These are phyloP conservation scores for Kregervanrija pseudodelftensis DNA, from an alignment of 805 yeast genomes.

Conservation along the genomic window DNA sequence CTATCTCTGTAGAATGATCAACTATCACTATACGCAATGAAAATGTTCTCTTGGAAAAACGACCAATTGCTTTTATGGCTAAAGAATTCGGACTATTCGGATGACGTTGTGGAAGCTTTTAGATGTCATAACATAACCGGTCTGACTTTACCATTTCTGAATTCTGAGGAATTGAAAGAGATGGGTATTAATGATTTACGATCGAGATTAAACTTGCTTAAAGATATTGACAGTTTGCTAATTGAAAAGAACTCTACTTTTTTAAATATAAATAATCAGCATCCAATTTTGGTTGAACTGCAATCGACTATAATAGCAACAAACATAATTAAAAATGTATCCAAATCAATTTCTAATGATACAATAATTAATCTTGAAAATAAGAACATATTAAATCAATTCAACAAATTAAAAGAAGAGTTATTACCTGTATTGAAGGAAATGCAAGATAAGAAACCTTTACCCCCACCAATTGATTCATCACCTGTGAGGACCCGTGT, in stretches of 20 bases:
- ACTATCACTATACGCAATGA: slow-evolving; percentile 5
- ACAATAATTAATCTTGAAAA: slow-evolving; percentile 8
- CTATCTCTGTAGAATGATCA: too few species aligned
- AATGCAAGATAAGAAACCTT: slow-evolving; percentile 58
- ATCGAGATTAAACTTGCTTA: slow-evolving; percentile 53
- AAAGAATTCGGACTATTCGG: slow-evolving; percentile 17
- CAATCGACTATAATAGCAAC: slow-evolving; percentile 21
- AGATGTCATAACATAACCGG: slow-evolving; percentile 64
- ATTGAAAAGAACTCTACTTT: slow-evolving; percentile 22
- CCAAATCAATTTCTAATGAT: slow-evolving; percentile 19
- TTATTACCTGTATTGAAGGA: slow-evolving; percentile 55
- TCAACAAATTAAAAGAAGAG: slow-evolving; percentile 53
- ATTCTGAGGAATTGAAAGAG: slow-evolving; percentile 65
- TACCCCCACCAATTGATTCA: slow-evolving; percentile 48
- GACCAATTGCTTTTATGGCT: slow-evolving; percentile 27
- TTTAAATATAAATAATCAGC: slow-evolving; percentile 12
- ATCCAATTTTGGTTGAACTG: slow-evolving; percentile 21
- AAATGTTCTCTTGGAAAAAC: slow-evolving; percentile 23
- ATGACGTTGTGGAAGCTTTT: slow-evolving; percentile 29
- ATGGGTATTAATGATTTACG: slow-evolving; percentile 52
- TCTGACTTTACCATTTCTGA: slow-evolving; percentile 58
- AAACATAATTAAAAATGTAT: slow-evolving; percentile 15
- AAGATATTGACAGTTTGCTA: slow-evolving; percentile 49
- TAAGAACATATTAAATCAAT: slow-evolving; percentile 43
- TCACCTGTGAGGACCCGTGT: too few species aligned